Evolutionary conservation across 225 moss, liverwort and hornwort genomes (phyloP).

Genomic region (Pseudisothecium myosuroides): DNA sequence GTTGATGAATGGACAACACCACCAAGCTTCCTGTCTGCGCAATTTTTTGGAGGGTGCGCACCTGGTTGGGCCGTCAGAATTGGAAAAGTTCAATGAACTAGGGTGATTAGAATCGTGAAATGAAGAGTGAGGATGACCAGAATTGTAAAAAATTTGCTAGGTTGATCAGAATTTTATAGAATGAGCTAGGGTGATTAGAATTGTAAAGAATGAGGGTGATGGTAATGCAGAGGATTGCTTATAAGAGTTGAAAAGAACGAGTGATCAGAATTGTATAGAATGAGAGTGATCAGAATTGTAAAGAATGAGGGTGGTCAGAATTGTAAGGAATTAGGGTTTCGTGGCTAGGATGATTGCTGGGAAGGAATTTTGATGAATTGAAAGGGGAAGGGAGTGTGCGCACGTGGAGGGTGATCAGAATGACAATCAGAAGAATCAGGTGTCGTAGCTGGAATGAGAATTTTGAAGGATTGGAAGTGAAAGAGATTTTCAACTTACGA

Average conservation of each 20-base stretch:
- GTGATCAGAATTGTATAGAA: not conserved
- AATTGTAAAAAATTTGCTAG: too few species aligned
- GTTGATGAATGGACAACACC: constrained; percentile 74
- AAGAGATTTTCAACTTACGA: constrained; percentile 15
- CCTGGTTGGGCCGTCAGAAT: not conserved
- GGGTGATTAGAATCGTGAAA: not conserved
- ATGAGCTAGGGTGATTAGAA: not conserved
- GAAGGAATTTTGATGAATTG: not conserved
- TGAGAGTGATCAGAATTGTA: not conserved
- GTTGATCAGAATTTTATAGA: not conserved
- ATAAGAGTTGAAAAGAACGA: not conserved
- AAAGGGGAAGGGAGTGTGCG: constrained; percentile 4
- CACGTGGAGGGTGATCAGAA: not conserved
- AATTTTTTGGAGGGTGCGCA: constrained; percentile 52
- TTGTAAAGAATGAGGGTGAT: not conserved
- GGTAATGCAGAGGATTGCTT: not conserved
- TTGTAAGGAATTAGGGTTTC: not conserved
- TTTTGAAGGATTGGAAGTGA: not conserved
- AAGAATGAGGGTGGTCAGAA: not conserved
- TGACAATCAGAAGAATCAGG: not conserved
- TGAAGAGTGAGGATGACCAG: not conserved
- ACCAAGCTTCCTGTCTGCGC: constrained; percentile 63
- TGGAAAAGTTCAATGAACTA: not conserved
- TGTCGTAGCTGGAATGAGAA: not conserved
- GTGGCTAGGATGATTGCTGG: not conserved